Conservation (phyloP, 202 grass and related monocot species). For the Panicum virgatum region DNA sequence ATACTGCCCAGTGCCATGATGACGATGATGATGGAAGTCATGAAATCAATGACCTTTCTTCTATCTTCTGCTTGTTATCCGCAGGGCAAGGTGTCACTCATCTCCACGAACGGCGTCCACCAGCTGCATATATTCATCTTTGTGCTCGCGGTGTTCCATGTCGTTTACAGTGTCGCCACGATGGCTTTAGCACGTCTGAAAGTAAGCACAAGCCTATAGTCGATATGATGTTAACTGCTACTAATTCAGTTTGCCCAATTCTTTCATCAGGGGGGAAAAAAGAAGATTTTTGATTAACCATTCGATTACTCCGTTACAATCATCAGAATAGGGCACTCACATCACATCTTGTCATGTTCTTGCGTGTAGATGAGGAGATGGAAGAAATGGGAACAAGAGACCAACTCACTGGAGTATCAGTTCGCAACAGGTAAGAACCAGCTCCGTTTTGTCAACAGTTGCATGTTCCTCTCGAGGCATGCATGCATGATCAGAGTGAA, state of each 20-base stretch:
- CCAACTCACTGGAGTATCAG: conserved; percentile 70
- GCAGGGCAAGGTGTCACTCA: conserved; percentile 63
- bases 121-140: conserved; percentile 83
- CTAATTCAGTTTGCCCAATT: not conserved
- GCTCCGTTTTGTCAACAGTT: not conserved
- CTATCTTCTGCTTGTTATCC: not conserved
- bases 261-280: too few relatives aligned
- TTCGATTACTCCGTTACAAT: not conserved
- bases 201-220: conserved; percentile 37
- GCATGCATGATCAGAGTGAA: not conserved
- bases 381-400: conserved; percentile 93
- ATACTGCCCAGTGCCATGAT: too few relatives aligned
- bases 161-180: conserved; percentile 61
- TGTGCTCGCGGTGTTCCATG: conserved; percentile 67
- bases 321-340: not conserved
- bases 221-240: not conserved
- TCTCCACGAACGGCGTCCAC: conserved; percentile 52
- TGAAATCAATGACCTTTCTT: not conserved
- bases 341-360: not conserved
- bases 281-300: too few relatives aligned
- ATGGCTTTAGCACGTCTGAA: conserved; percentile 60
- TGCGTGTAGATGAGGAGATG: conserved; percentile 61
- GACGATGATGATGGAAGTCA: too few relatives aligned
- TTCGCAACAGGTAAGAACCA: conserved; percentile 62
- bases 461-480: not conserved